Base-by-base conservation (phyloP, 345 rosid species). In the Isatis tinctoria region DNA sequence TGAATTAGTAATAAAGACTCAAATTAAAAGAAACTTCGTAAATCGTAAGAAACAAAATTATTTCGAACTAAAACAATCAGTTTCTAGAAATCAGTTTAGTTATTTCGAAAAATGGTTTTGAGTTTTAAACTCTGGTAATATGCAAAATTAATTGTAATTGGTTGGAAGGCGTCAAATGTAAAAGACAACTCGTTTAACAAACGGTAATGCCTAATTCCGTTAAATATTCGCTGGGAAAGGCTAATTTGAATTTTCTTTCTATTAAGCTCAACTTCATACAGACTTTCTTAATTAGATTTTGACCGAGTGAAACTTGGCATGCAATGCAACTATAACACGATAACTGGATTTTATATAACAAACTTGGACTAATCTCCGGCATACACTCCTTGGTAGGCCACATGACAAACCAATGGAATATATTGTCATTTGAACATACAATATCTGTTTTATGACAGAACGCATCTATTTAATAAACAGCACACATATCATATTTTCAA, bases 121-220 rank as follows among this genome's bases (percentile, higher is more conserved):
- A 48, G 27, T 20, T 52, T 60, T 10, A 3, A 22, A 27, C 6
- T 63, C 22, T 64, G 65, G 17, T 48, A 12, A 41, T 44, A 65
- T 4, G 41, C 13, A 67, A 30, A 48, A 28, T 48, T 37, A 48
- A 37, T 9, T 26, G 33, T 66, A 48, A 37, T 40, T 37, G 61
- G 78, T 66, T 58, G 40, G 51, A 36, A 74, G 48, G 2, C 53
- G 52, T 58, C 24, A 58, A 44, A 48, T 65, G 45, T 45, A 58
- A n/a, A 36, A 49, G 54, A 67, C 62, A 74, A 59, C 62, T 67
- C 36, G 44, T 48, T 59, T 67, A 45, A 65, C 72, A 26, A 65
- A 57, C 53, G 32, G 26, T 52, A 48, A 59, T 37, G 52, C 26
- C 72, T 65, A 45, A 16, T 41, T 14, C 51, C 53, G 41, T 61